Conservation (phyloP, 345 rosid genomes). For the Eucalyptus camaldulensis region DNA sequence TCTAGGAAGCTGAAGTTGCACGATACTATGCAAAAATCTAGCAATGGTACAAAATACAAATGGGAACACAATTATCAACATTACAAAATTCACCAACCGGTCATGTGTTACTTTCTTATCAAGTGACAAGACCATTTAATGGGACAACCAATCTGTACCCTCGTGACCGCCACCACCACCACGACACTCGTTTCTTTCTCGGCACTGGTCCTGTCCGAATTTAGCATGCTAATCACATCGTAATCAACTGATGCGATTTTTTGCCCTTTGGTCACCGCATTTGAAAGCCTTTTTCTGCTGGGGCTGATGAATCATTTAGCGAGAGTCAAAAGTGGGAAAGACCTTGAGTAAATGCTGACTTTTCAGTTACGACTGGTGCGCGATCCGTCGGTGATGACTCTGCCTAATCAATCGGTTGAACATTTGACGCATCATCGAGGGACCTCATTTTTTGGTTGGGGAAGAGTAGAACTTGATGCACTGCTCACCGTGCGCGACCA, state of each 20-base stretch:
- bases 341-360: background rate
- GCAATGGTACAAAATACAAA: background rate
- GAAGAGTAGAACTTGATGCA: background rate
- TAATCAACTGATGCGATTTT: background rate
- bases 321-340: background rate
- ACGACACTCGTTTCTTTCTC: background rate
- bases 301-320: background rate
- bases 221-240: background rate
- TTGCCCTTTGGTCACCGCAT: background rate
- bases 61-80: background rate
- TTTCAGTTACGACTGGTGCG: background rate
- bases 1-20: background rate
- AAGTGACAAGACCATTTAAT: background rate
- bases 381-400: background rate
- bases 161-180: background rate
- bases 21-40: background rate
- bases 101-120: background rate
- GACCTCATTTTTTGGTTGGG: background rate
- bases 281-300: background rate
- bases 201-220: background rate
- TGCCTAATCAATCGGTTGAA: background rate
- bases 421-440: background rate
- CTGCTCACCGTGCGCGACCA: background rate
- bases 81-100: background rate
- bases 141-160: background rate